A percentile compares a stretch with the other conserved stretches of the same genome.
Evolutionary conservation across 2,329 filamentous ascomycete species (phyloP).

Genomic region (Microsporum audouinii): DNA sequence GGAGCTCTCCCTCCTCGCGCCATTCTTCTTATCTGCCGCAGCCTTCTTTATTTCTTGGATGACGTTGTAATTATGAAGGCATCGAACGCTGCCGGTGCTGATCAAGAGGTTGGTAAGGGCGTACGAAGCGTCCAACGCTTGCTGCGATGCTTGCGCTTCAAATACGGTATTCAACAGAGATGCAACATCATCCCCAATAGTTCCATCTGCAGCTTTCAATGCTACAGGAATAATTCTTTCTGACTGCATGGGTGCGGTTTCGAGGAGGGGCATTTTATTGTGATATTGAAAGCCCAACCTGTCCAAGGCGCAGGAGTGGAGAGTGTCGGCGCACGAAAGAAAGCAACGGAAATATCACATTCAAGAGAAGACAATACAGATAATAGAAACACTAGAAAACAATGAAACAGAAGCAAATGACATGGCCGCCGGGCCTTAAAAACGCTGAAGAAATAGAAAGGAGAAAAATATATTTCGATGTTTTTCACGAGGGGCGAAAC

Average conservation of each 20-base stretch:
- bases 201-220: slow-evolving; percentile 11
- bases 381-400: not conserved
- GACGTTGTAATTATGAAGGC: slow-evolving; percentile 50
- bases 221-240: slow-evolving; percentile 10
- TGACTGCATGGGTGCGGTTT: slow-evolving; percentile 4
- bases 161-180: slow-evolving; percentile 58
- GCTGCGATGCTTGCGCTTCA: slow-evolving; percentile 54
- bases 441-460: not conserved
- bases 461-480: not conserved
- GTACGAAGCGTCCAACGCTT: slow-evolving; percentile 58
- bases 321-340: not conserved
- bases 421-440: not conserved
- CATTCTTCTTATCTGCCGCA: slow-evolving; percentile 87
- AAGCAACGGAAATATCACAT: not conserved
- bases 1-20: slow-evolving; percentile 70
- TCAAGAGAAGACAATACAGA: not conserved
- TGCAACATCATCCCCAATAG: slow-evolving; percentile 51
- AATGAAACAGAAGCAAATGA: not conserved
- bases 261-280: slow-evolving; percentile 32
- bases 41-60: slow-evolving; percentile 60
- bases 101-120: slow-evolving; percentile 52
- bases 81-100: slow-evolving; percentile 53
- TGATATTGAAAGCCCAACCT: slow-evolving; percentile 25
- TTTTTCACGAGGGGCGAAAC: not conserved
- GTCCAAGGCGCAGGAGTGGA: slow-evolving; percentile 18